Base-by-base conservation (phyloP, 1,139 yeast genomes). In the Kazachstania sp. region DNA sequence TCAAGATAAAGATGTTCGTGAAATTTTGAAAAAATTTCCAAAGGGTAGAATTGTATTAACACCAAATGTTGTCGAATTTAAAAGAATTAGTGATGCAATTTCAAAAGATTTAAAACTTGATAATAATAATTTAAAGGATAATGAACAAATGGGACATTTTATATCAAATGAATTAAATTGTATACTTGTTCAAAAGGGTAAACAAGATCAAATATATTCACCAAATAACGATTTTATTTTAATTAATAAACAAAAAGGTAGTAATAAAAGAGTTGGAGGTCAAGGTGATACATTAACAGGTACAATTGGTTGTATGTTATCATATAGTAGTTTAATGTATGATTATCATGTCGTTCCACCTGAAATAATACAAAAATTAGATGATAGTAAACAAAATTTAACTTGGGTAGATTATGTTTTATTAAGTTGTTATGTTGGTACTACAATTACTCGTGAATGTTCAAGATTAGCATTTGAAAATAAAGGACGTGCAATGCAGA, bases 51-150 rank as follows among this genome's bases (percentile, higher is more conserved):
- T 63, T 28, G 72, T 88, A 1, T 57, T 92, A 43, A 92, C 98
- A 0, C 98, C 98, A 13, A 92, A 92, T 61, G 83, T 86, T 9
- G 83, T 83, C 41, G 98, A 92, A 64, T 87, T 88, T 60, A 72
- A 74, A 49, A 70, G 97, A 35, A 67, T 90, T 8, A 76, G 78
- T 36, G 70, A 77, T 20, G 72, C 79, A 0, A 60, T 73, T 35
- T 38, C 36, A 4, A 13, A 35, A 2, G 36, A 36, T 18, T 7
- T 19, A 15, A 37, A 26, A 5, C 31, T 20, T 11, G 39, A 43
- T 23, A 47, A 38, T 16, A 47, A 39, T 9, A 49, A 32, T n/a
- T 38, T 41, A 23, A 40, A 26, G 16, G 44, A 41, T 34, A 20
- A 37, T 15, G 71, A 70, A 1, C 62, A 66, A 5, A 57, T 68